Conservation (phyloP, 2,329 filamentous ascomycete genomes). For the Cladophialophora immunda region DNA sequence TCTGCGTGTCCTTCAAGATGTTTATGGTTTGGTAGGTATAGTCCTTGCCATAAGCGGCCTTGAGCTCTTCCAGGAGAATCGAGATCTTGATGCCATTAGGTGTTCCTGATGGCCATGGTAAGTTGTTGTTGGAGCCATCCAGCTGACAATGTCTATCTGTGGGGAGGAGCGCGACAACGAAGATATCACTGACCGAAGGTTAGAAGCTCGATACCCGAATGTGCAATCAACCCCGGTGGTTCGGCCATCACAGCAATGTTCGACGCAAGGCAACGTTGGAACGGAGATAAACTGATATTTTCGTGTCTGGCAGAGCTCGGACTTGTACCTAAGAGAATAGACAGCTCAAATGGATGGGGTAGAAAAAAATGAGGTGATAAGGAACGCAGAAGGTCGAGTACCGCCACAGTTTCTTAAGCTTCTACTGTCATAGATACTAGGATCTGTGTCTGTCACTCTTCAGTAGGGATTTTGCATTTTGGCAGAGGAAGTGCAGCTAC, state of each 20-base stretch:
- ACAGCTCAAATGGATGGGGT: not conserved
- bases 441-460: not conserved
- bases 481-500: not conserved
- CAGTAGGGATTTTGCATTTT: not conserved
- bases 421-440: not conserved
- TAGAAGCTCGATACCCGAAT: not conserved
- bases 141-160: not conserved
- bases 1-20: slow-evolving; percentile 15
- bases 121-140: not conserved
- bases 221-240: not conserved
- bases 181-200: not conserved
- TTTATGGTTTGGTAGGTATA: slow-evolving; percentile 9
- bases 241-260: not conserved
- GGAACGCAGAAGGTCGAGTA: no score
- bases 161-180: not conserved
- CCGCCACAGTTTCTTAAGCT: no score
- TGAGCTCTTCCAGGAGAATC: slow-evolving; percentile 1
- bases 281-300: not conserved
- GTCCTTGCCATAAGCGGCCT: not conserved
- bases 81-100: slow-evolving; percentile 6
- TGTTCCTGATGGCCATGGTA: not conserved
- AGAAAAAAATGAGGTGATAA: not conserved
- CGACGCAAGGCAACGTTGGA: not conserved
- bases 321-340: not conserved
- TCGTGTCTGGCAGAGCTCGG: not conserved